A percentile compares a stretch with the other conserved stretches of the same genome.
phyloP scores from a whole-genome alignment of 306 rosid species.

The Trifolium fragiferum region DNA sequence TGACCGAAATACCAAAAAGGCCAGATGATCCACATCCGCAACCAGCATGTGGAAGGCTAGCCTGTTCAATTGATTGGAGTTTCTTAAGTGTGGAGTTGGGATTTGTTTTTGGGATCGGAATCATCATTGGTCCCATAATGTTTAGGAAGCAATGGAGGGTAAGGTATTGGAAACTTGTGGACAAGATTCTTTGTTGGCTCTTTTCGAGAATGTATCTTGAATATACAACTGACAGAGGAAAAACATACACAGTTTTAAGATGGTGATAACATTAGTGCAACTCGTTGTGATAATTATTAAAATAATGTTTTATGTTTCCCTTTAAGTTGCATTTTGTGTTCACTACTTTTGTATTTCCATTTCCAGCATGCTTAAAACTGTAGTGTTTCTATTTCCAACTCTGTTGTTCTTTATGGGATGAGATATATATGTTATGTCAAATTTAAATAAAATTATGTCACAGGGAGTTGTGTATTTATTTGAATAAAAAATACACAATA shows the following conservation, averaged over 20 bases:
- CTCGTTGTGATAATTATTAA: constrained; percentile 21
- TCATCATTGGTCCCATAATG: neutral
- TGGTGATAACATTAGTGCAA: neutral
- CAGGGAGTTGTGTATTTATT: no score
- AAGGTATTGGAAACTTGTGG: neutral
- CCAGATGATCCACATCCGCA: neutral
- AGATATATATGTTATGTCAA: no score
- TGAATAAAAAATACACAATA: no score
- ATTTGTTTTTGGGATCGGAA: constrained; percentile 14
- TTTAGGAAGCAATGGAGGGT: constrained; percentile 11
- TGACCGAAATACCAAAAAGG: neutral
- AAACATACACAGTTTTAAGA: neutral
- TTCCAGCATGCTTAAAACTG: no score
- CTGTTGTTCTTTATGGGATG: neutral
- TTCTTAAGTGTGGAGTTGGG: constrained; percentile 22
- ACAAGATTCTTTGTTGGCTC: constrained; percentile 3
- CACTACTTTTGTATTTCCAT: neutral
- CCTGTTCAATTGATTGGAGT: neutral
- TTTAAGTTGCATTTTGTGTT: neutral
- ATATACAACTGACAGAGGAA: neutral
- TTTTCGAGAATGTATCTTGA: constrained; percentile 20
- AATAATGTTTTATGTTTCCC: neutral
- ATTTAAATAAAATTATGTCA: no score
- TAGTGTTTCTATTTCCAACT: no score
- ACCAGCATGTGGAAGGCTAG: neutral